A percentile compares a stretch with the other conserved stretches of the same genome.
Evolutionary conservation across 805 yeast genomes (phyloP).

Genomic region (Wickerhamiella siamensis): DNA sequence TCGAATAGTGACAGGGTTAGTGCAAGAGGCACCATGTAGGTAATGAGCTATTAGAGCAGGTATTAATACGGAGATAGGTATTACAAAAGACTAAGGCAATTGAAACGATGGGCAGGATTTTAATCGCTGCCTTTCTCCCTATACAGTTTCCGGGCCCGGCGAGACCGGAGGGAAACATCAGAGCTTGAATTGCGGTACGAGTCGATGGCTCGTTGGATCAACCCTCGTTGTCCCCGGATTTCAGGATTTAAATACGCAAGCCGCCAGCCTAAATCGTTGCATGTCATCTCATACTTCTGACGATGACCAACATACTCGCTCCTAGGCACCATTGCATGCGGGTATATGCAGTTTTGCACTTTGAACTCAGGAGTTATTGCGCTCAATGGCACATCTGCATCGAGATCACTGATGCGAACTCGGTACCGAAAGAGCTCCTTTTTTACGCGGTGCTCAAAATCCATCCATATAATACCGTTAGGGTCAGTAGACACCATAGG

Average conservation of each 20-base stretch:
- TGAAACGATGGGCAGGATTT: no score
- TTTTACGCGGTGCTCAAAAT: slow-evolving; percentile 25
- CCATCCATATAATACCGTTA: slow-evolving; percentile 18
- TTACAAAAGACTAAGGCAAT: no score
- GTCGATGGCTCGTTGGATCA: slow-evolving; percentile 39
- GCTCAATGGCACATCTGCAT: slow-evolving; percentile 14
- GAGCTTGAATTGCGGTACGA: slow-evolving; percentile 36
- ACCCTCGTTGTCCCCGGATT: slow-evolving; percentile 32
- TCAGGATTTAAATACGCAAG: slow-evolving; percentile 31
- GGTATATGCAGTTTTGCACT: slow-evolving; percentile 33
- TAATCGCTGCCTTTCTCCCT: no score
- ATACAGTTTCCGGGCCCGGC: slow-evolving; percentile 29
- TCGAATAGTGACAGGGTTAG: no score
- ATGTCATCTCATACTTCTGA: slow-evolving; percentile 32
- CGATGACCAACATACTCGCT: slow-evolving; percentile 34
- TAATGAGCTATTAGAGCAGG: no score
- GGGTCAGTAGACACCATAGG: slow-evolving; percentile 6
- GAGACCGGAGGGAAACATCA: slow-evolving; percentile 29
- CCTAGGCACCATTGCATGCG: slow-evolving; percentile 32
- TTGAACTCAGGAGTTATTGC: slow-evolving; percentile 25
- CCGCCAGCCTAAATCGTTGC: slow-evolving; percentile 38
- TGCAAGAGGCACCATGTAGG: no score
- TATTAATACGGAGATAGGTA: no score
- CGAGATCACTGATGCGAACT: slow-evolving; percentile 25
- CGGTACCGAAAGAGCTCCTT: slow-evolving; percentile 20